Conservation (phyloP, 2,329 filamentous ascomycete genomes). For the Microdochium nivale region DNA sequence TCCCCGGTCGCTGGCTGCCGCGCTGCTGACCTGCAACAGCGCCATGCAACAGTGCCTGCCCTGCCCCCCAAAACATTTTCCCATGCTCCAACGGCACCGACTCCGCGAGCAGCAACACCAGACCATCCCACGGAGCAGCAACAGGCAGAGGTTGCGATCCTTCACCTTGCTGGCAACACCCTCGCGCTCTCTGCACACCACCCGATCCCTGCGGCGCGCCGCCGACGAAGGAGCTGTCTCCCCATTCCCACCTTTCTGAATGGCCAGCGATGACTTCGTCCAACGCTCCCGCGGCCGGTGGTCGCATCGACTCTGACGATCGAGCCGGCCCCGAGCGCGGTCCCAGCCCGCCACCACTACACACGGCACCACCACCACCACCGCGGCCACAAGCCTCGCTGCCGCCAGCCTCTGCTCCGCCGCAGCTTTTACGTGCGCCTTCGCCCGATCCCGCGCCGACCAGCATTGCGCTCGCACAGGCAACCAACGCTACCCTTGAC, state of each 20-base stretch:
- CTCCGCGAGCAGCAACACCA: background rate
- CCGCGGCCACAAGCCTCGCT: conserved; percentile 7
- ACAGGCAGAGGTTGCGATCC: background rate
- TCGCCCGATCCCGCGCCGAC: too few relatives aligned
- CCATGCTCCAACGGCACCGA: background rate
- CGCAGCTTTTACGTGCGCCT: too few relatives aligned
- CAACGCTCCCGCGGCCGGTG: conserved; percentile 29
- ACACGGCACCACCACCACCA: conserved; percentile 3
- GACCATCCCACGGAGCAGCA: background rate
- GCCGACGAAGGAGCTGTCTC: conserved; percentile 48
- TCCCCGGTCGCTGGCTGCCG: background rate
- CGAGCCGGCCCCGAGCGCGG: conserved; percentile 1
- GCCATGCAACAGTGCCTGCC: too few relatives aligned
- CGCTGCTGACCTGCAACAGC: background rate
- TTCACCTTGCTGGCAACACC: background rate
- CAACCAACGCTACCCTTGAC: background rate
- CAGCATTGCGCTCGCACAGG: background rate
- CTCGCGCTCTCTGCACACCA: conserved; percentile 1
- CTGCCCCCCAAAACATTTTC: background rate
- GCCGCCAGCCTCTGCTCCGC: background rate
- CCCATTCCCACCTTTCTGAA: conserved; percentile 8
- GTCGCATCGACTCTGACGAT: conserved; percentile 12
- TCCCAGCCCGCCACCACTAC: conserved; percentile 2
- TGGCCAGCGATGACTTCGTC: conserved; percentile 55
- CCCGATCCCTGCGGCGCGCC: conserved; percentile 7